A percentile compares a stretch with the other conserved stretches of the same genome.
phyloP scores from a whole-genome alignment of 257 asterid species.

The Solanum bulbocastanum region DNA sequence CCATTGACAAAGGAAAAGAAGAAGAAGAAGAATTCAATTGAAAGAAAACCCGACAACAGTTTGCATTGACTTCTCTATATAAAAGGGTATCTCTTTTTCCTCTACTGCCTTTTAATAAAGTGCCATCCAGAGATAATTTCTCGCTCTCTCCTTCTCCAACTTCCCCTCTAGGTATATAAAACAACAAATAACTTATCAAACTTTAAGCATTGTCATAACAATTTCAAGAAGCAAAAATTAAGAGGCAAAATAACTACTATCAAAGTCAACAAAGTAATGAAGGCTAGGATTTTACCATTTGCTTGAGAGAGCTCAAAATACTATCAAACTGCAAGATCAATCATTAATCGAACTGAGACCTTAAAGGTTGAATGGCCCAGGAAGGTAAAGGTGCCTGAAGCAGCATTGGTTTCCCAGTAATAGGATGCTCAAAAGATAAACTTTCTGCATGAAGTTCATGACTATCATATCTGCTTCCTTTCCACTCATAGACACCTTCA shows the following conservation, averaged over 20 bases:
- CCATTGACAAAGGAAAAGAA: not conserved
- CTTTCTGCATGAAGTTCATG: conserved; percentile 94
- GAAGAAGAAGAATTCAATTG: not conserved
- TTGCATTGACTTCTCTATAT: not conserved
- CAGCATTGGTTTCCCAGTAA: conserved; percentile 41
- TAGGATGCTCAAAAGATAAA: conserved; percentile 78
- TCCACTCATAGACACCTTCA: conserved; percentile 84
- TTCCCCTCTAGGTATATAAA: not conserved
- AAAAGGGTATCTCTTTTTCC: not conserved
- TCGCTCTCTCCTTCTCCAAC: not conserved
- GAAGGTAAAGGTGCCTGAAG: conserved; percentile 68
- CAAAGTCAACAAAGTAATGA: not conserved
- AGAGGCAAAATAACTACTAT: not conserved
- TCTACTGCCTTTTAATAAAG: not conserved
- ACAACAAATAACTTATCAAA: not conserved
- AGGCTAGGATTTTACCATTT: not conserved
- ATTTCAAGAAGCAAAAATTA: not conserved
- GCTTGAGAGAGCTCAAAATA: not conserved
- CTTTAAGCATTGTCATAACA: not conserved
- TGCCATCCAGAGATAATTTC: not conserved
- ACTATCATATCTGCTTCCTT: conserved; percentile 45
- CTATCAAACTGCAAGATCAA: not conserved
- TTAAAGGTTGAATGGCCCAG: conserved; percentile 46
- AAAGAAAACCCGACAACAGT: not conserved
- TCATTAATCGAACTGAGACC: not conserved